Conservation (phyloP, 148 eudicot species). For the Vaccinium macrocarpon region DNA sequence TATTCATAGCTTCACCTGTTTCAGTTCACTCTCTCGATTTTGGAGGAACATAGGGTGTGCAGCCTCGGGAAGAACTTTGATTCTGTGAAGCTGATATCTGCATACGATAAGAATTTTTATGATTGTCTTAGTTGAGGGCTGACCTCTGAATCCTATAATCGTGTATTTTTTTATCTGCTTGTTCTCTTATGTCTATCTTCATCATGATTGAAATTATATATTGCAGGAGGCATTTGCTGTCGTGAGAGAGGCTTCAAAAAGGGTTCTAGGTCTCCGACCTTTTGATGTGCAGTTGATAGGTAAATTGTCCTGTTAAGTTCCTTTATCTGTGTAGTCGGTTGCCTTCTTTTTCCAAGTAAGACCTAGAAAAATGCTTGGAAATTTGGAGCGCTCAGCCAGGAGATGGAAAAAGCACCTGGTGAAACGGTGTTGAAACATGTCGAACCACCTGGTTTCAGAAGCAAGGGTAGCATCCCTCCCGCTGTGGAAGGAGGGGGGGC, state of each 20-base stretch:
- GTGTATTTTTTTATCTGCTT: neutral
- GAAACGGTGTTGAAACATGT: neutral
- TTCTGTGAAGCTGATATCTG: neutral
- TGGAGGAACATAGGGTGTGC: neutral
- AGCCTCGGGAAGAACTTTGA: neutral
- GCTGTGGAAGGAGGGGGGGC: neutral
- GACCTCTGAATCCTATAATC: neutral
- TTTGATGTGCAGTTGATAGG: constrained; percentile 93
- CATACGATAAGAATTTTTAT: neutral
- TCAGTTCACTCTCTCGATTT: neutral
- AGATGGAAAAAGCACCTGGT: neutral
- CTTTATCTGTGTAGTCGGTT: neutral
- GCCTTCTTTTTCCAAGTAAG: neutral
- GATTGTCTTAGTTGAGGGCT: neutral
- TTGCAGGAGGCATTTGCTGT: constrained; percentile 92
- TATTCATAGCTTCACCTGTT: neutral
- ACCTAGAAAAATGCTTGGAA: neutral
- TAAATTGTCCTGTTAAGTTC: constrained; percentile 11
- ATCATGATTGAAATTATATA: neutral
- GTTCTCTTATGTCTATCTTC: neutral
- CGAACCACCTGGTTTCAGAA: neutral
- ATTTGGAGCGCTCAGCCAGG: neutral
- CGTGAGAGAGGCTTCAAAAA: constrained; percentile 90
- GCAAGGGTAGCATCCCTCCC: neutral
- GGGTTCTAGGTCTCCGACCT: constrained; percentile 96